These are phyloP conservation scores for Claviceps pusilla DNA, from an alignment of 2,329 filamentous ascomycete species.

Conservation along the genomic window DNA sequence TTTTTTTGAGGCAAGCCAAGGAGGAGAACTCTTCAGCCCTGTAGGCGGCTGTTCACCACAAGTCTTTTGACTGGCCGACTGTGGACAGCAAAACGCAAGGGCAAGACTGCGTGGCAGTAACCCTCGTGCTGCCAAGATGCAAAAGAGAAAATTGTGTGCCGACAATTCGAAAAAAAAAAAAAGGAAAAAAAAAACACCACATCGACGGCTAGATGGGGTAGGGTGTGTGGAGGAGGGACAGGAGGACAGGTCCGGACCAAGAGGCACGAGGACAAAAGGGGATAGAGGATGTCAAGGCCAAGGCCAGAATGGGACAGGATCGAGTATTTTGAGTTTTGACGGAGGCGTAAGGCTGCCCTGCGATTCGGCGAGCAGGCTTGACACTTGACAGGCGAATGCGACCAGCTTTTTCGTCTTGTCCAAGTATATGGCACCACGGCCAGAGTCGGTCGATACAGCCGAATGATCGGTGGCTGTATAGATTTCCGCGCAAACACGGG, in stretches of 20 bases:
- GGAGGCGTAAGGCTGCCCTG: conserved; percentile 3
- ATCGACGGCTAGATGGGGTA: conserved; percentile 1
- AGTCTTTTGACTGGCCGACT: too few species aligned
- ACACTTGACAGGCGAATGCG: conserved; percentile 1
- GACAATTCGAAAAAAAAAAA: background rate
- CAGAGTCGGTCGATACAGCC: background rate
- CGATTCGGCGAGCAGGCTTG: conserved; percentile 2
- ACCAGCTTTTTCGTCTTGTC: background rate
- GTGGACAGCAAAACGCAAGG: too few species aligned
- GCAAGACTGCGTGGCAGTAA: background rate
- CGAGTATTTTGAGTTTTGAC: conserved; percentile 6
- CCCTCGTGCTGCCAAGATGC: too few species aligned
- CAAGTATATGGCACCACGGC: background rate
- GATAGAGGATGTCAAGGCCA: conserved; percentile 2
- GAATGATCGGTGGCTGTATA: background rate
- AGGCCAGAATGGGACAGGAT: conserved; percentile 5
- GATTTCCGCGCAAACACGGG: background rate
- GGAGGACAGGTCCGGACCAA: background rate
- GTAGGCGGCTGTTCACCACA: background rate
- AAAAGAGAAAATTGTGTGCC: background rate
- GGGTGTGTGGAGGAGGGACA: background rate
- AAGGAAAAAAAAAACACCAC: background rate
- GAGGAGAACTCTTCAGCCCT: background rate
- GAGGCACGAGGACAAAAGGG: conserved; percentile 1
- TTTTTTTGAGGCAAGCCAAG: background rate